Percentiles rank a stretch among this genome's conserved stretches.
Evolutionary conservation across 768 basidiomycete genomes (phyloP).

Genomic region (Krasilnikovozyma curviuscula): DNA sequence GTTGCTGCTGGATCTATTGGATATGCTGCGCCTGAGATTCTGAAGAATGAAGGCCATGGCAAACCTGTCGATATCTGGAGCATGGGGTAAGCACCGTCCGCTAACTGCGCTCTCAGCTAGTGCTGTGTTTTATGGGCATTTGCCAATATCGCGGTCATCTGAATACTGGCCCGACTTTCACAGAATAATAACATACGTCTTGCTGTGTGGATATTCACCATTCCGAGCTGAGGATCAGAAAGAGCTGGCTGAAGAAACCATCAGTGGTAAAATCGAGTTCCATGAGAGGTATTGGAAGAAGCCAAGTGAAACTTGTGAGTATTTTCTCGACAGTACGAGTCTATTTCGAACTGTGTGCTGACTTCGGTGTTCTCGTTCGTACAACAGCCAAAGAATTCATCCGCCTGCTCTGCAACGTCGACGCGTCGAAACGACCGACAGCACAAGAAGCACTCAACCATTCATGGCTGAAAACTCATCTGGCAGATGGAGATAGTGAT

Average conservation of each 20-base stretch:
- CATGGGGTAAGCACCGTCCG: conserved; percentile 42
- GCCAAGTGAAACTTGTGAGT: background rate
- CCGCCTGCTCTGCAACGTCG: conserved; percentile 43
- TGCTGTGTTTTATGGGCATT: background rate
- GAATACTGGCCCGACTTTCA: background rate
- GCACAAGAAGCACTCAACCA: conserved; percentile 50
- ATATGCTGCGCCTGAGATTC: conserved; percentile 64
- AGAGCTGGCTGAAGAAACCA: conserved; percentile 64
- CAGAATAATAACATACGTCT: conserved; percentile 84
- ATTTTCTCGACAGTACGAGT: background rate
- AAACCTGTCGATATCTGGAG: conserved; percentile 90
- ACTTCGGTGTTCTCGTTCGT: background rate
- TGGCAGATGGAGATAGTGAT: conserved; percentile 52
- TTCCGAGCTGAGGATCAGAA: conserved; percentile 68
- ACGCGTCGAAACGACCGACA: conserved; percentile 52
- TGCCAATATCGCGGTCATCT: background rate
- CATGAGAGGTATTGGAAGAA: conserved; percentile 92
- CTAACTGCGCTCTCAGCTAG: background rate
- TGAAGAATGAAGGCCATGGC: conserved; percentile 63
- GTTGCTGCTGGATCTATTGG: conserved; percentile 32
- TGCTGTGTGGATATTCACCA: conserved; percentile 86
- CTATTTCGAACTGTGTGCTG: background rate
- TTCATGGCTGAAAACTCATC: conserved; percentile 56
- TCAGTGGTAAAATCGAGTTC: conserved; percentile 64
- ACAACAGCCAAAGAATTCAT: conserved; percentile 70